Base-by-base conservation (phyloP, 345 rosid genomes). In the Eucalyptus shirleyi region DNA sequence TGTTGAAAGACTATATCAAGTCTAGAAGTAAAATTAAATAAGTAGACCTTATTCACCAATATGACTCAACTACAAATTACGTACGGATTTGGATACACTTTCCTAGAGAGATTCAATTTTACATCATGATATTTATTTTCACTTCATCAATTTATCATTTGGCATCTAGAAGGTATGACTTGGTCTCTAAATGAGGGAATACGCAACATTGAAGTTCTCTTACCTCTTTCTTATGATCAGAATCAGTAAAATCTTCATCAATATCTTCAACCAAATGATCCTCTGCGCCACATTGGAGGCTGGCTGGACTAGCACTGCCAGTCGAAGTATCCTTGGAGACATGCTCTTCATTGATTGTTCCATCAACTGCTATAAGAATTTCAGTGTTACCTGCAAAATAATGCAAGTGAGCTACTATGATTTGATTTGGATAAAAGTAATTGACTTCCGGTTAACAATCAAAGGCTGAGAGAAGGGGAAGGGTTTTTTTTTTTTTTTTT, bases 161-260 rank as follows among this genome's bases (percentile, higher is more conserved):
- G 16, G 85, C 85, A 77, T 77, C 47, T 77, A 77, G 47, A 77
- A 11, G 47, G 30, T 77, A 77, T 77, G 85, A 40, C 85, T 77
- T 23, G 47, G 30, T 40, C 85, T 77, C 85, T 40, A 77, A 69
- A 40, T 40, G 15, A 40, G 47, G 47, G 47, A 77, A 37, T 12
- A 40, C 6, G 85, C 47, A 77, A 3, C 30, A 21, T 77, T 77
- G 89, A 88, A 87, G 87, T 47, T 34, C 13, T 72, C 44, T 44
- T 91, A 97, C 99, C 94, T 90, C 91, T 91, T 91, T 88, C 90
- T 89, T 88, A 92, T 49, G 80, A 60, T 90, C 83, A 62, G 86
- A 72, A 60, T 91, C 77, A 37, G 60, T 90, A 47, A 92, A 90
- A 88, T 60, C 93, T 88, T 89, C 93, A 90, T 17, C 45, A 90